Percentiles rank a stretch among this genome's conserved stretches.
Evolutionary conservation across 1,284 basidiomycete species (phyloP).

Genomic region (Sutorius eximius): DNA sequence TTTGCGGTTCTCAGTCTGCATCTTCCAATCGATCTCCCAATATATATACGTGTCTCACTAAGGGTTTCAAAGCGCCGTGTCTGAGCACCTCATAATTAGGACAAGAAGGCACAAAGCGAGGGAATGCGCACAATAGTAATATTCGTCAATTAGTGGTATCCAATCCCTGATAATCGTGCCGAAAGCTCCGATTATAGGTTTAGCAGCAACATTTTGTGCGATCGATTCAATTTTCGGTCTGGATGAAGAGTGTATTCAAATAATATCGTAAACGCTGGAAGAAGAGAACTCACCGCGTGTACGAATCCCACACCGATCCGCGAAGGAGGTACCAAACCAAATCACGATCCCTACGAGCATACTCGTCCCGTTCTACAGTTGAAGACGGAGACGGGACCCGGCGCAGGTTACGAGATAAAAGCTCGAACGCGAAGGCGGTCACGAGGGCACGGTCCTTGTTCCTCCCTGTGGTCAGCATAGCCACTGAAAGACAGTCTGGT

Average conservation of each 20-base stretch:
- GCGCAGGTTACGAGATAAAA: constrained; percentile 67
- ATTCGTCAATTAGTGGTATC: constrained; percentile 92
- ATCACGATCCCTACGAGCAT: constrained; percentile 77
- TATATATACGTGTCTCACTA: constrained; percentile 1
- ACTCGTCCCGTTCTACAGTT: constrained; percentile 72
- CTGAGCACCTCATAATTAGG: constrained; percentile 31
- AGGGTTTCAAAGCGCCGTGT: constrained; percentile 50
- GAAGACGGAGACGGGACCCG: constrained; percentile 61
- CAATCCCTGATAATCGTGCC: constrained; percentile 84
- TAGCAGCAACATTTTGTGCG: constrained; percentile 56
- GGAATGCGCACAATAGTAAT: constrained; percentile 83
- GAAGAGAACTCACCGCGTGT: constrained; percentile 61
- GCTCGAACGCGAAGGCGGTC: constrained; percentile 58
- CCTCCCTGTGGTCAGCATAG: constrained; percentile 34
- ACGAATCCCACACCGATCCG: constrained; percentile 86
- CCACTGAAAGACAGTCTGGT: constrained; percentile 28
- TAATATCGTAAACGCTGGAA: neutral
- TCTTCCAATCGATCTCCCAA: constrained; percentile 1
- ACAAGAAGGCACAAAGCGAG: neutral
- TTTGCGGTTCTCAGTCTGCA: constrained; percentile 2
- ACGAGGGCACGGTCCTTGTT: constrained; percentile 52
- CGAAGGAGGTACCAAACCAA: constrained; percentile 86
- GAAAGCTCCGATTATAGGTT: constrained; percentile 75
- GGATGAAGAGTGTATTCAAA: constrained; percentile 4
- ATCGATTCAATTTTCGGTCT: constrained; percentile 77